These are phyloP conservation scores for Chlorencoelia australis DNA, from an alignment of 2,329 filamentous ascomycete species.

Conservation along the genomic window DNA sequence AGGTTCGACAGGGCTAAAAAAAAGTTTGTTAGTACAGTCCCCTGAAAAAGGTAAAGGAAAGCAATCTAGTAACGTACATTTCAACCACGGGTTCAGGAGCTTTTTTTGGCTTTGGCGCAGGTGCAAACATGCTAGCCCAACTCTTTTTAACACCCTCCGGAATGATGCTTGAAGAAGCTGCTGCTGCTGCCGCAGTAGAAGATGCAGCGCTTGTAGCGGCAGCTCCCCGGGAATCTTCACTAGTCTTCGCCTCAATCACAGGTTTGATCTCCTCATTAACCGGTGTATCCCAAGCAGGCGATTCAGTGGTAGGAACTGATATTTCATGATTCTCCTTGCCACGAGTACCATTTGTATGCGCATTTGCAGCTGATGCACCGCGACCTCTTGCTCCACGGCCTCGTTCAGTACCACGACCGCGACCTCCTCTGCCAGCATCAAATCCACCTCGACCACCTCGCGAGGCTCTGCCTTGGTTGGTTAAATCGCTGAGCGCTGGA, in stretches of 20 bases:
- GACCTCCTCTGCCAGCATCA: conserved; percentile 51
- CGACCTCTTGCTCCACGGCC: conserved; percentile 48
- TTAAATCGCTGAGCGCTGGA: conserved; percentile 41
- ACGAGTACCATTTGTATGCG: conserved; percentile 53
- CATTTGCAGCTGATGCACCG: conserved; percentile 53
- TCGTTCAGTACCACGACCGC: conserved; percentile 52
- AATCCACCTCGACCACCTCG: conserved; percentile 49
- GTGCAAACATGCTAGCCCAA: conserved; percentile 68
- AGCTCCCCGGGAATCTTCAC: conserved; percentile 27
- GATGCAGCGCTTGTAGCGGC: conserved; percentile 29
- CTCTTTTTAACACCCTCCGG: conserved; percentile 42
- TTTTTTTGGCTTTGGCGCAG: conserved; percentile 42
- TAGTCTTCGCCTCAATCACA: conserved; percentile 24
- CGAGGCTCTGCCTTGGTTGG: conserved; percentile 36
- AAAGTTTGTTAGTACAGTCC: conserved; percentile 19
- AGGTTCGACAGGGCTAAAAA: conserved; percentile 20
- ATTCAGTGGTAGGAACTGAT: conserved; percentile 63
- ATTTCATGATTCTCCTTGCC: conserved; percentile 45
- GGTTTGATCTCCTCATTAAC: conserved; percentile 28
- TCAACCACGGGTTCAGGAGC: conserved; percentile 33
- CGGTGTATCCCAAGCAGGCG: conserved; percentile 47
- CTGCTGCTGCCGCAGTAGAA: conserved; percentile 28
- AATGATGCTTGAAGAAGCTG: conserved; percentile 28
- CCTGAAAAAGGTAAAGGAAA: conserved; percentile 8
- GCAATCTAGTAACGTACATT: conserved; percentile 14